Evolutionary conservation across 345 rosid species (phyloP).

Genomic region (Acer yangbiense): DNA sequence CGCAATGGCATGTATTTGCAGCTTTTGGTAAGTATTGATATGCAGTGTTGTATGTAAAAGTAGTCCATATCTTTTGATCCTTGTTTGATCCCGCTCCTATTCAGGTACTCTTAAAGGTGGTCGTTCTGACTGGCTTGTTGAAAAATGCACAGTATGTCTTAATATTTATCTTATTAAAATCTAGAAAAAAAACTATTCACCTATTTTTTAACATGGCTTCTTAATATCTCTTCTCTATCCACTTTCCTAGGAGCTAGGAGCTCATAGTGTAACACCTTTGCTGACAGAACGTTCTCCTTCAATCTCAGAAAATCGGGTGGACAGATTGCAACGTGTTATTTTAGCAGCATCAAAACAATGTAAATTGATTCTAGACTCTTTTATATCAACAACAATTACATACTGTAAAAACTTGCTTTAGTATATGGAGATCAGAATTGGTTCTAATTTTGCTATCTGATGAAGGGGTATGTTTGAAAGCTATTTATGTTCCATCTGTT

Average conservation of each 20-base stretch:
- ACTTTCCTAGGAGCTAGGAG: slow-evolving; percentile 73
- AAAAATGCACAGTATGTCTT: slow-evolving; percentile 82
- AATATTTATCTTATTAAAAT: background rate
- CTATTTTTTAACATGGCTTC: background rate
- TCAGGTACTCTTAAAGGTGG: slow-evolving; percentile 90
- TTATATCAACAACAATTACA: background rate
- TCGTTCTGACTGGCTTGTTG: slow-evolving; percentile 95
- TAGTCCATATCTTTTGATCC: background rate
- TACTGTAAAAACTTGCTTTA: background rate
- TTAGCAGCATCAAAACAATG: slow-evolving; percentile 90
- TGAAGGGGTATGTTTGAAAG: background rate
- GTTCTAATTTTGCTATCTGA: background rate
- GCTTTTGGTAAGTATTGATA: slow-evolving; percentile 71
- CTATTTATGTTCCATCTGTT: background rate
- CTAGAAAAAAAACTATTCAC: background rate
- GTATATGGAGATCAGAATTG: background rate
- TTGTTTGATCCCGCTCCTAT: slow-evolving; percentile 18
- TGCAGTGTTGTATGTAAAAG: background rate
- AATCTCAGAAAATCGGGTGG: slow-evolving; percentile 76
- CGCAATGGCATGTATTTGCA: slow-evolving; percentile 80
- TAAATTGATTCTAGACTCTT: slow-evolving; percentile 27
- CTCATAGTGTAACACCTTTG: slow-evolving; percentile 80
- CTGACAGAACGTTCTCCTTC: slow-evolving; percentile 70
- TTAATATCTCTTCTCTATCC: slow-evolving; percentile 16
- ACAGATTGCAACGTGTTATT: slow-evolving; percentile 74